Evolutionary conservation across 805 yeast genomes (phyloP).

Genomic region (Candida verbasci): DNA sequence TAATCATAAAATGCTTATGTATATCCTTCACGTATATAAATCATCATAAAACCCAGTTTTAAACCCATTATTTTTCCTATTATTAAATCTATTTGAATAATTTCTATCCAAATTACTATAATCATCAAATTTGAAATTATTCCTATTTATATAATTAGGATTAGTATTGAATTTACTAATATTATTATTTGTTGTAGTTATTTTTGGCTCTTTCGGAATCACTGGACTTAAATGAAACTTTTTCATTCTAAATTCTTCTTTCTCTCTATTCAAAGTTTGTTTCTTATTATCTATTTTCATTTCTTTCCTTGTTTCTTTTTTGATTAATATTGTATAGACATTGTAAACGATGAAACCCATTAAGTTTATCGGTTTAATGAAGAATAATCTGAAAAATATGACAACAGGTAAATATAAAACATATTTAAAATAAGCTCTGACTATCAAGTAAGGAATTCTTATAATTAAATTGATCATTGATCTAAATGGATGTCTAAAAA

Average conservation of each 20-base stretch:
- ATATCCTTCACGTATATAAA: too few relatives aligned
- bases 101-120: not conserved
- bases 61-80: not conserved
- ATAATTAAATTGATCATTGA: slow-evolving; percentile 7
- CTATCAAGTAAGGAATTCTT: slow-evolving; percentile 15
- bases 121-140: not conserved
- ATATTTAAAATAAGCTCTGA: slow-evolving; percentile 12
- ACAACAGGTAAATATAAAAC: slow-evolving; percentile 18
- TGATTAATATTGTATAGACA: not conserved
- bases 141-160: too few relatives aligned
- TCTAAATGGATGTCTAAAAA: slow-evolving; percentile 8
- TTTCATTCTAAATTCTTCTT: slow-evolving; percentile 6
- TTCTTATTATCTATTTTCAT: not conserved
- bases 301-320: not conserved
- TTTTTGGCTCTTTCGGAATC: slow-evolving; percentile 4
- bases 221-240: slow-evolving; percentile 7
- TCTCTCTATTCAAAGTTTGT: not conserved
- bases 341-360: slow-evolving; percentile 1
- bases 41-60: not conserved
- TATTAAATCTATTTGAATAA: not conserved
- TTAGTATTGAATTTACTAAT: too few relatives aligned
- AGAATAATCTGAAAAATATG: slow-evolving; percentile 12
- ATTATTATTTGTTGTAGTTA: not conserved
- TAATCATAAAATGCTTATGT: too few relatives aligned
- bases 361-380: slow-evolving; percentile 13